phyloP scores from a whole-genome alignment of 192 early-diverging fungal genomes.

The Backusella circina region DNA sequence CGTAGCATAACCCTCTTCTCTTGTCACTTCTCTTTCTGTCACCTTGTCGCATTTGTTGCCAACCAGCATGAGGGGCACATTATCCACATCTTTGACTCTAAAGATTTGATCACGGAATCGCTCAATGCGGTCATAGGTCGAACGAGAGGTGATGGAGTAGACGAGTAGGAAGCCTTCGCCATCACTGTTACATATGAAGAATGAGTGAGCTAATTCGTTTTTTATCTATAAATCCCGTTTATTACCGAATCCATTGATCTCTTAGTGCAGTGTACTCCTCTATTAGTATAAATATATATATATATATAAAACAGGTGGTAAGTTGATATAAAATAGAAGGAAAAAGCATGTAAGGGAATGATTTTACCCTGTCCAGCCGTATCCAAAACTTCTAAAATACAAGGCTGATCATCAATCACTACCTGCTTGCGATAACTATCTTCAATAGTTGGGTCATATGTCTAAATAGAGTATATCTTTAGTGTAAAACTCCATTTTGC shows the following conservation, averaged over 20 bases:
- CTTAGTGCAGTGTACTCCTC: constrained; percentile 77
- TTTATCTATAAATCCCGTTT: background rate
- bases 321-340: background rate
- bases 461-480: constrained; percentile 37
- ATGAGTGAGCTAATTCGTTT: background rate
- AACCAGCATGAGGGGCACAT: constrained; percentile 82
- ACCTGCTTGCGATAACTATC: constrained; percentile 98
- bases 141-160: constrained; percentile 81
- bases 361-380: constrained; percentile 81
- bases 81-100: constrained; percentile 83
- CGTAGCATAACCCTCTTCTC: constrained; percentile 74
- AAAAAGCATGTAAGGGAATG: background rate
- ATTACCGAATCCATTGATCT: constrained; percentile 70
- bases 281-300: no score
- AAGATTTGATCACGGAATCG: constrained; percentile 81
- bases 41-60: constrained; percentile 89
- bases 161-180: constrained; percentile 88
- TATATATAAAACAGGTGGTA: background rate
- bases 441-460: constrained; percentile 98
- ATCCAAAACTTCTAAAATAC: constrained; percentile 96
- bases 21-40: constrained; percentile 75
- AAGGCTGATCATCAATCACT: constrained; percentile 94
- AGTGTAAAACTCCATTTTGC: background rate
- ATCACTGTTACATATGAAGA: constrained; percentile 25
- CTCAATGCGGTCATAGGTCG: constrained; percentile 84